Base-by-base conservation (phyloP, 495 filamentous ascomycete genomes). In the Daldinia concentrica region DNA sequence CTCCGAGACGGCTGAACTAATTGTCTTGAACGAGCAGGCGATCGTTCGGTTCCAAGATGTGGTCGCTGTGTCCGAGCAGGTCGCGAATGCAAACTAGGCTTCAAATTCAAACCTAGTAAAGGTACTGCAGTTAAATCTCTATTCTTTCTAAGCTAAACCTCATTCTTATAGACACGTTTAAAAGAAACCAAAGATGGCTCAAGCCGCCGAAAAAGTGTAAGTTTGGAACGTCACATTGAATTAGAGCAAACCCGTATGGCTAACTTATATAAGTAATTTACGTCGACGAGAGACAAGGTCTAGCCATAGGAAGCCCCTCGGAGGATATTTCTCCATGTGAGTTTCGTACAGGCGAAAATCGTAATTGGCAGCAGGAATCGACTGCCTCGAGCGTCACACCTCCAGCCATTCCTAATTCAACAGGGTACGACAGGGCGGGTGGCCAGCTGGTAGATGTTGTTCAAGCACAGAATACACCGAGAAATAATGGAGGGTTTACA, bases 1-100 rank as follows among this genome's bases (percentile, higher is more conserved):
- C 61, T 36, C 22, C 5, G 41, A 17, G 29, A 37, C 6, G 29
- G 36, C 5, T 6, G 15, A 34, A 45, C 68, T 56, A n/a, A 45
- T 48, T 14, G 14, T 34, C 36, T 22, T 56, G 15, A 41, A 45
- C 30, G 43, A 7, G 6, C 70, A 84, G 82, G 82, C 68, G 82
- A 84, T 55, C 79, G 82, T 64, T 74, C 76, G 11, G 78, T 77
- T 48, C 82, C 82, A 22, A 76, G 69, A 57, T 83, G 82, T 58
- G 79, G 80, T 62, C 77, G 81, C 36, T 84, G 82, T 43, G 71
- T 68, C 12, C 74, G 72, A 51, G 74, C 74, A 24, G 69, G 72
- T 54, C 76, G 74, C 69, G 76, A 76, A 19, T 78, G 76, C 64
- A 75, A 66, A 50, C 26, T 78, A 5, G 66, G 70, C 59, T 78